phyloP scores from a whole-genome alignment of 768 basidiomycete genomes.

The Agaricus subrufescens region DNA sequence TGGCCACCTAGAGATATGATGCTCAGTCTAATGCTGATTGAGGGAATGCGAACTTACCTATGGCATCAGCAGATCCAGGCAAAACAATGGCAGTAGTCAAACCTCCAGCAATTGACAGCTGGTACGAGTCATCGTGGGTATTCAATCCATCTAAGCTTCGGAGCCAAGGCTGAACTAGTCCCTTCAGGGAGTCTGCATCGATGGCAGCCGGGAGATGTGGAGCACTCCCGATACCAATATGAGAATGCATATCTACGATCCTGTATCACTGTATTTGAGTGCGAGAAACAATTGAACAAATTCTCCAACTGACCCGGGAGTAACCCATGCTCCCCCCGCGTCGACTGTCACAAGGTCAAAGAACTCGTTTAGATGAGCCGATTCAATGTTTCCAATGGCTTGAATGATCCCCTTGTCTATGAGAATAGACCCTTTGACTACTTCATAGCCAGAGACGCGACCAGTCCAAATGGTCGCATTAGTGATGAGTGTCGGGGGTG shows the following conservation, averaged over 20 bases:
- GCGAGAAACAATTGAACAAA: not conserved
- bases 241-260: slow-evolving; percentile 48
- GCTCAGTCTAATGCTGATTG: not conserved
- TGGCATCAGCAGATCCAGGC: slow-evolving; percentile 67
- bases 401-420: slow-evolving; percentile 57
- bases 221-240: slow-evolving; percentile 37
- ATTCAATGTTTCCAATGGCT: slow-evolving; percentile 39
- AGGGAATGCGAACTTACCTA: slow-evolving; percentile 30
- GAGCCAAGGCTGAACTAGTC: slow-evolving; percentile 48
- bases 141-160: slow-evolving; percentile 71
- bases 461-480: slow-evolving; percentile 73
- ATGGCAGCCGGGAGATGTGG: slow-evolving; percentile 25
- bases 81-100: slow-evolving; percentile 72
- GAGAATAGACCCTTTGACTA: slow-evolving; percentile 53
- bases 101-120: slow-evolving; percentile 66
- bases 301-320: slow-evolving; percentile 46
- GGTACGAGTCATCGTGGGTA: slow-evolving; percentile 69
- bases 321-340: slow-evolving; percentile 65
- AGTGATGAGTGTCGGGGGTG: slow-evolving; percentile 56
- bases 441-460: slow-evolving; percentile 45
- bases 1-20: slow-evolving; percentile 53
- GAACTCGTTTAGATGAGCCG: slow-evolving; percentile 16
- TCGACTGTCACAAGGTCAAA: slow-evolving; percentile 39
- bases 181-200: slow-evolving; percentile 53
- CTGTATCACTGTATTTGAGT: slow-evolving; percentile 13